These are phyloP conservation scores for Stephania japonica DNA, from an alignment of 164 flowering plant species.

Conservation along the genomic window DNA sequence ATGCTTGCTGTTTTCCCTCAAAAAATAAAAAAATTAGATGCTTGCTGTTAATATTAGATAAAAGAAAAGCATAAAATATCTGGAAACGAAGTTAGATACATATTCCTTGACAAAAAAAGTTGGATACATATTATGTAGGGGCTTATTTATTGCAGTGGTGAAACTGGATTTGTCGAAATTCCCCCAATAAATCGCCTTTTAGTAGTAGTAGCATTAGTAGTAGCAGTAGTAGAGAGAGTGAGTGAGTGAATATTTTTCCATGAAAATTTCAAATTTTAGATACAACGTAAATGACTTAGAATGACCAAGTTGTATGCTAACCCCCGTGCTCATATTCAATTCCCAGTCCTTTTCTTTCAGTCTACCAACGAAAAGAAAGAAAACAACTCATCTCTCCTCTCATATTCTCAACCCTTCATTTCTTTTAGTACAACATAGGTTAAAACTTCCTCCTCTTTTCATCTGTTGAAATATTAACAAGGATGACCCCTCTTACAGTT, in stretches of 20 bases:
- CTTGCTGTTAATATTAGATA: no score
- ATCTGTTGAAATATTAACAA: slow-evolving; percentile 29
- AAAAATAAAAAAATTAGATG: no score
- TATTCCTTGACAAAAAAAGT: background rate
- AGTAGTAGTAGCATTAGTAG: background rate
- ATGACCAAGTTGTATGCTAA: background rate
- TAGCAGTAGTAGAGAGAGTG: background rate
- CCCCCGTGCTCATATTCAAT: background rate
- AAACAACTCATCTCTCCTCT: background rate
- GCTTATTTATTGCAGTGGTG: background rate
- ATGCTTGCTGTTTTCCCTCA: no score
- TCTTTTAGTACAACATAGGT: background rate
- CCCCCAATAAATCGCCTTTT: background rate
- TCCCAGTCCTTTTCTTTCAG: background rate
- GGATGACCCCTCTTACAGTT: slow-evolving; percentile 24
- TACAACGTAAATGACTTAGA: background rate
- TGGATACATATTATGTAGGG: background rate
- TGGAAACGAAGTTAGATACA: background rate
- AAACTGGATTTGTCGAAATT: background rate
- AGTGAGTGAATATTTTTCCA: background rate
- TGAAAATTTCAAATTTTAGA: background rate
- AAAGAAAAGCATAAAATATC: background rate
- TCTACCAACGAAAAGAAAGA: background rate
- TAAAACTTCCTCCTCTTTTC: background rate
- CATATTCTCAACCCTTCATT: background rate